These are phyloP conservation scores for Coniochaeta ligniaria DNA, from an alignment of 2,329 filamentous ascomycete genomes.

Conservation along the genomic window DNA sequence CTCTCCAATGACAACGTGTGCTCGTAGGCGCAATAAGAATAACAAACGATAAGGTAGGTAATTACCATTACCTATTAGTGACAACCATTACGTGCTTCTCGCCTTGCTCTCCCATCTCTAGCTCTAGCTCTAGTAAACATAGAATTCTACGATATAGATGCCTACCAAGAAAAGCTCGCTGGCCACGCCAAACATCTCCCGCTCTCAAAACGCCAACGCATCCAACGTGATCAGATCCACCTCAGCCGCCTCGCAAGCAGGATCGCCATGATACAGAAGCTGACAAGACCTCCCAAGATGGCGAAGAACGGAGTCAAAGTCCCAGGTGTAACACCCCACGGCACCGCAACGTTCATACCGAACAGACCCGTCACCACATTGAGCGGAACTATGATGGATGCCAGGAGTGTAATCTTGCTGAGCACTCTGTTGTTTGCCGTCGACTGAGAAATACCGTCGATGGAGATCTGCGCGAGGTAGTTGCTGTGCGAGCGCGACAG, in stretches of 20 bases:
- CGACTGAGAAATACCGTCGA: conserved; percentile 83
- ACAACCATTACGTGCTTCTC: background rate
- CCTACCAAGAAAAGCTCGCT: background rate
- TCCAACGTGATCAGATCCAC: background rate
- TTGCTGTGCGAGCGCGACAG: conserved; percentile 90
- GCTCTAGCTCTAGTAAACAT: background rate
- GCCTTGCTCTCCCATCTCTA: background rate
- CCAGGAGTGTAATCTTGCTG: conserved; percentile 90
- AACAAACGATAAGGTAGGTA: background rate
- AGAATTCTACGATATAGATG: background rate
- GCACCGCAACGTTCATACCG: conserved; percentile 79
- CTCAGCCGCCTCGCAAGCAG: conserved; percentile 31
- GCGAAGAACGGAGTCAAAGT: conserved; percentile 48
- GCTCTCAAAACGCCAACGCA: background rate
- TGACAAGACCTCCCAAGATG: conserved; percentile 45
- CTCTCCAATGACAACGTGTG: no score
- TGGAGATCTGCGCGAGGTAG: conserved; percentile 88
- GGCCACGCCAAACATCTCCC: background rate
- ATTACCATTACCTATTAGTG: background rate
- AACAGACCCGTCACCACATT: conserved; percentile 86
- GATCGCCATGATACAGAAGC: conserved; percentile 41
- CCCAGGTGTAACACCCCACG: conserved; percentile 43
- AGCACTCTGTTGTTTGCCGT: conserved; percentile 84
- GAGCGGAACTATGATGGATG: conserved; percentile 90
- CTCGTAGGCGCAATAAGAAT: background rate